phyloP scores from a whole-genome alignment of 2,329 filamentous ascomycete genomes.

The Elsinoe necatrix region DNA sequence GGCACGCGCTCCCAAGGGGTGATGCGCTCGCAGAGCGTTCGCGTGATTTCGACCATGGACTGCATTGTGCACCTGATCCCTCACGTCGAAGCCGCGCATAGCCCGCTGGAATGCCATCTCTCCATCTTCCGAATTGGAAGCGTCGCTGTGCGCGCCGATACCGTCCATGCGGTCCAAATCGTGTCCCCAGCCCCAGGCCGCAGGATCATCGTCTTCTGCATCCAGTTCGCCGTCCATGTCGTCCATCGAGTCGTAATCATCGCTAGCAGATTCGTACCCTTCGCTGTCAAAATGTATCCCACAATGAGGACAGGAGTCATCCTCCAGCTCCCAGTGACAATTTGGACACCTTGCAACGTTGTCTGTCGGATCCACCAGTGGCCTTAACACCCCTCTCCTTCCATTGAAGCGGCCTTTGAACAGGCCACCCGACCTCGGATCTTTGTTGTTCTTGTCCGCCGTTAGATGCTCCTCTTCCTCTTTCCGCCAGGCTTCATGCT shows the following conservation, averaged over 20 bases:
- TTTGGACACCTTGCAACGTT: conserved; percentile 53
- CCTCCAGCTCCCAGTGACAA: conserved; percentile 57
- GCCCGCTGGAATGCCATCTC: neutral
- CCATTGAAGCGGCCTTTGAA: conserved; percentile 54
- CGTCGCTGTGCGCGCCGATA: neutral
- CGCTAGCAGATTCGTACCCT: conserved; percentile 39
- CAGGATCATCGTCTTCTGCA: conserved; percentile 35
- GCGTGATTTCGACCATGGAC: neutral
- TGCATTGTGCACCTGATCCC: neutral
- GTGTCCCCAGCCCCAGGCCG: conserved; percentile 25
- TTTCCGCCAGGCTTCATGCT: conserved; percentile 49
- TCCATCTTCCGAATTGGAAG: neutral
- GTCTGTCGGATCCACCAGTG: conserved; percentile 50
- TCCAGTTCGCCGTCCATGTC: conserved; percentile 28
- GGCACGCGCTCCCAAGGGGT: neutral
- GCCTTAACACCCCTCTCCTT: conserved; percentile 24
- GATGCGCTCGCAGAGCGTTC: neutral
- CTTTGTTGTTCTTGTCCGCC: conserved; percentile 47
- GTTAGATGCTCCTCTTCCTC: conserved; percentile 54
- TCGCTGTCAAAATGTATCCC: conserved; percentile 43
- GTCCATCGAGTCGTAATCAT: conserved; percentile 30
- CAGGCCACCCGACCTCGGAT: conserved; percentile 46
- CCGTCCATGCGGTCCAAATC: conserved; percentile 1
- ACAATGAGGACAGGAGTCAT: conserved; percentile 50
- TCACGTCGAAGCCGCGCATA: neutral